Evolutionary conservation across 352 stramenopile genomes (phyloP), one percentile per base, ranked within the genome.

Genomic region (Phytophthora constricta): DNA sequence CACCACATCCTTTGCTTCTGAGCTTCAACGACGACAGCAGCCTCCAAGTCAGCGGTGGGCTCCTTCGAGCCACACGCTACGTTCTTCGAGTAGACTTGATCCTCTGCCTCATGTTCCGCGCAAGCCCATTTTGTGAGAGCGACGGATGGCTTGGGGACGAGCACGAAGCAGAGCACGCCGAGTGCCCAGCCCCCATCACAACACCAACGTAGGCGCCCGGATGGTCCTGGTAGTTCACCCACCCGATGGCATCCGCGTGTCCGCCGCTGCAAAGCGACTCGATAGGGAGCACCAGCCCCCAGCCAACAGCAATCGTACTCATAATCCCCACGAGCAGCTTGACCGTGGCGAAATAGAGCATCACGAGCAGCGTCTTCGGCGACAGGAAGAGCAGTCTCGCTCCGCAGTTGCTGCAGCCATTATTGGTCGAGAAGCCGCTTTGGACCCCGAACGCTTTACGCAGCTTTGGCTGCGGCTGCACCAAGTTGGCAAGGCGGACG

Each of bases 311-410:
- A 23, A 70, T 42, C 47, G 61, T 42, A 41, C 79, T 84, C 26
- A 84, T 41, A 22, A 70, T 59, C 0, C 70, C 77, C 25, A 80
- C 27, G 3, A 50, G 66, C 43, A 88, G 72, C 63, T 88, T 88
- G 37, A 84, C 31, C 7, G 70, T 78, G 8, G 34, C 41, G 34
- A 86, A 79, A 65, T 88, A 86, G 34, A 84, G 27, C 53, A 88
- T 80, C 43, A 63, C 64, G 1, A 65, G 48, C 45, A 80, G 16
- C 41, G 61, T 72, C 51, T 62, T 73, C 7, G 64, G 72, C 22
- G 72, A 75, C 4, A 74, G 17, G 56, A 70, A 77, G 16, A 71
- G 46, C 0, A 77, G 31, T 14, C 60, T 58, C 3, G 62, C 43
- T 8, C 43, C 50, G 13, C 64, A 61, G n/a, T 31, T 62, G 4